phyloP scores from a whole-genome alignment of 2,329 filamentous ascomycete species.

The Penicillium sp. region DNA sequence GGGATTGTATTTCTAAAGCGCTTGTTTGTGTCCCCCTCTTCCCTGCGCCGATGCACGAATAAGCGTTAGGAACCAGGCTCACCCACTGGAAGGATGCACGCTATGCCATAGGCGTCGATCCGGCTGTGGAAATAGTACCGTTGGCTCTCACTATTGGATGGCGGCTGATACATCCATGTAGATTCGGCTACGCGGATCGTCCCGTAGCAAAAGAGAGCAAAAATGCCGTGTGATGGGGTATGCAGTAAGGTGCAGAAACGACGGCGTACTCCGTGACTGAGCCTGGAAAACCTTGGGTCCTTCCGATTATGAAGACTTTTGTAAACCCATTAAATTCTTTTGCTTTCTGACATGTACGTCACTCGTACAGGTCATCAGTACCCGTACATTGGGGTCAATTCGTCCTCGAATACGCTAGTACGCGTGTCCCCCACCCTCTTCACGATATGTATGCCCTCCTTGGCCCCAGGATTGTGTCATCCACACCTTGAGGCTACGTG shows the following conservation, averaged over 20 bases:
- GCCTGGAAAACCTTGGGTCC: not conserved
- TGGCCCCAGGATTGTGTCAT: too few species aligned
- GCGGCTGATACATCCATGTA: not conserved
- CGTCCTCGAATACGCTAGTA: not conserved
- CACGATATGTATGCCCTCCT: not conserved
- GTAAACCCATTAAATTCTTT: not conserved
- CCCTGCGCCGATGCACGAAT: not conserved
- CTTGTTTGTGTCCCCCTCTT: not conserved
- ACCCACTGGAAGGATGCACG: not conserved
- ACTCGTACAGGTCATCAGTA: not conserved
- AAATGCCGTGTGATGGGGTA: not conserved
- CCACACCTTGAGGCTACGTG: too few species aligned
- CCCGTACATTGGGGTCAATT: too few species aligned
- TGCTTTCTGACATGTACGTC: not conserved
- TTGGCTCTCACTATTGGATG: not conserved
- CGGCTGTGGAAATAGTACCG: not conserved
- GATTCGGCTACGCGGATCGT: conserved; percentile 13
- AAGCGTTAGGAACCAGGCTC: not conserved
- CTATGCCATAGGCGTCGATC: not conserved
- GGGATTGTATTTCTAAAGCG: not conserved
- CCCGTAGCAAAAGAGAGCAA: not conserved
- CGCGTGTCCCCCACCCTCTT: not conserved
- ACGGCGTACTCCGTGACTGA: not conserved
- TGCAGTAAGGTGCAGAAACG: not conserved
- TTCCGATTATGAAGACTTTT: not conserved